Conservation (phyloP, 805 yeast species). For the Cephaloascus albidus region DNA sequence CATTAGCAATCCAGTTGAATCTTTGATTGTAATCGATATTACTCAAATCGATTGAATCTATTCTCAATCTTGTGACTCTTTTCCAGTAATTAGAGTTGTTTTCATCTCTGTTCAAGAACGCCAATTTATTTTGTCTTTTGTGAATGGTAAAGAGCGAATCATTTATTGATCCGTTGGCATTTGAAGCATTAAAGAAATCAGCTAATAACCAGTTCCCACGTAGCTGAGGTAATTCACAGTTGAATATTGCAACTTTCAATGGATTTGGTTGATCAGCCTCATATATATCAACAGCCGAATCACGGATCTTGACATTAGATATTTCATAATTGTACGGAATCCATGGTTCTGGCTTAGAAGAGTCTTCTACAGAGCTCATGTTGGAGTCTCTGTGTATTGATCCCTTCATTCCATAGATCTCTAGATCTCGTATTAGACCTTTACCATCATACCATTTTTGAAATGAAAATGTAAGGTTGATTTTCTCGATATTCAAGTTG, state of each 20-base stretch:
- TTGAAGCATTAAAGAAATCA: conserved; percentile 62
- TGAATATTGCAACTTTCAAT: conserved; percentile 48
- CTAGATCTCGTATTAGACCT: conserved; percentile 40
- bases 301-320: conserved; percentile 36
- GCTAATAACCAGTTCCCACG: conserved; percentile 48
- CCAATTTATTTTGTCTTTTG: conserved; percentile 54
- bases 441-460: conserved; percentile 47
- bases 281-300: conserved; percentile 34
- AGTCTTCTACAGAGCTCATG: conserved; percentile 5
- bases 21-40: conserved; percentile 22
- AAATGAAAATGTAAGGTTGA: conserved; percentile 37
- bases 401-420: conserved; percentile 39
- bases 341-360: conserved; percentile 4
- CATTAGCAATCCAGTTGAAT: conserved; percentile 66
- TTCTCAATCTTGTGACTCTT: conserved; percentile 35
- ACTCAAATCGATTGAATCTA: conserved; percentile 25
- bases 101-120: conserved; percentile 27
- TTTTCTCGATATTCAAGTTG: conserved; percentile 27
- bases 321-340: conserved; percentile 23
- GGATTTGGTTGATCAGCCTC: conserved; percentile 18
- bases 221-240: conserved; percentile 54
- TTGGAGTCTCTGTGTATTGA: conserved; percentile 12
- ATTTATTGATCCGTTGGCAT: conserved; percentile 66
- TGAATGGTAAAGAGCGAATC: conserved; percentile 72
- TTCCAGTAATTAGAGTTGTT: conserved; percentile 34